phyloP scores from a whole-genome alignment of 768 basidiomycete species.

The Clitopilus hobsonii region DNA sequence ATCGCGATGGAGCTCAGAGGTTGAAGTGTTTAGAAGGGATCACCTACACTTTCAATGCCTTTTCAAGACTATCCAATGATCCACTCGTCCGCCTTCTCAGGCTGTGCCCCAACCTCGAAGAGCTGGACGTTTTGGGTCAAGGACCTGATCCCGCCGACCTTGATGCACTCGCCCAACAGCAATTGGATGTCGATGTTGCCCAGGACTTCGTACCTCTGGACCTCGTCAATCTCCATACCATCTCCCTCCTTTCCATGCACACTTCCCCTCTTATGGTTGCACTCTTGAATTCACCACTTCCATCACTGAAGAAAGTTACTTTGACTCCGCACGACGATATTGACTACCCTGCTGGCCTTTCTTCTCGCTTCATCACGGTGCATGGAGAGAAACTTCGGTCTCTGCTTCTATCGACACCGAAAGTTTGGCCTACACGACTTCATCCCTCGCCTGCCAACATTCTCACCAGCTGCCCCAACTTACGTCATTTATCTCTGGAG shows the following conservation, averaged over 20 bases:
- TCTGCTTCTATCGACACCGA: slow-evolving; percentile 64
- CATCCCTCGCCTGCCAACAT: slow-evolving; percentile 49
- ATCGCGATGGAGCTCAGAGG: slow-evolving; percentile 44
- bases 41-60: slow-evolving; percentile 36
- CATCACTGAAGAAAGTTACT: slow-evolving; percentile 56
- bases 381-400: slow-evolving; percentile 59
- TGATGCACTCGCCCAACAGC: slow-evolving; percentile 25
- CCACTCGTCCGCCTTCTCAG: slow-evolving; percentile 55
- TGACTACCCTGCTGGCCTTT: slow-evolving; percentile 51
- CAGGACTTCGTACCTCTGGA: slow-evolving; percentile 38
- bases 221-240: slow-evolving; percentile 52
- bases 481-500: slow-evolving; percentile 73
- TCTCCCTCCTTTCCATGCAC: slow-evolving; percentile 65
- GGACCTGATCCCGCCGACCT: slow-evolving; percentile 53
- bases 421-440: slow-evolving; percentile 59
- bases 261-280: slow-evolving; percentile 58
- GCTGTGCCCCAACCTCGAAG: slow-evolving; percentile 51
- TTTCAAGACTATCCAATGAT: slow-evolving; percentile 39
- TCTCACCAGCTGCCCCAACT: slow-evolving; percentile 44
- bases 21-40: slow-evolving; percentile 53
- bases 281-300: slow-evolving; percentile 57
- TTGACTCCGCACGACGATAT: slow-evolving; percentile 74
- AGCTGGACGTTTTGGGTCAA: slow-evolving; percentile 58
- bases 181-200: slow-evolving; percentile 20
- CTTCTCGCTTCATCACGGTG: slow-evolving; percentile 49